These are phyloP conservation scores for Mortierella alpina DNA, from an alignment of 192 early-diverging fungal genomes.

Conservation along the genomic window DNA sequence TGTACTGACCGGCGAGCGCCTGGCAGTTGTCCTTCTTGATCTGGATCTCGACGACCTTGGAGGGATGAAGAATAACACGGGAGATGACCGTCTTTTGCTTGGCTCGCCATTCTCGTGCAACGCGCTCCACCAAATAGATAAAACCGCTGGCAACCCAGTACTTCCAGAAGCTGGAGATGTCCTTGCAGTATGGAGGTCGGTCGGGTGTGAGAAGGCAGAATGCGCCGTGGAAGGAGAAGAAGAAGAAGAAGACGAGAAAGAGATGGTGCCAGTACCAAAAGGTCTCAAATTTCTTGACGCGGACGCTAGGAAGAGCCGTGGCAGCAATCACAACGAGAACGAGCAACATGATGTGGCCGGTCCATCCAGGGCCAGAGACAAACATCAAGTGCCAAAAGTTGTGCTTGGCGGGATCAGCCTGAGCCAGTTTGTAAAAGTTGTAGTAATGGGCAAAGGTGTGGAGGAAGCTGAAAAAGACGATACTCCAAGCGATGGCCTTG, in stretches of 20 bases:
- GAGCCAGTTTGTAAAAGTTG: conserved; percentile 61
- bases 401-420: conserved; percentile 24
- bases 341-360: conserved; percentile 77
- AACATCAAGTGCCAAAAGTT: conserved; percentile 54
- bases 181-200: conserved; percentile 55
- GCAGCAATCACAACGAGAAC: conserved; percentile 67
- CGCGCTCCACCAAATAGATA: conserved; percentile 72
- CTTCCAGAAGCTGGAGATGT: conserved; percentile 66
- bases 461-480: conserved; percentile 70
- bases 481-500: conserved; percentile 76
- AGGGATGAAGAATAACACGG: conserved; percentile 81
- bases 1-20: conserved; percentile 78
- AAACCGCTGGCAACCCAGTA: conserved; percentile 65
- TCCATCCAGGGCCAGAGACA: conserved; percentile 65
- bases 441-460: conserved; percentile 71
- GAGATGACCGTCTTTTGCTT: conserved; percentile 67
- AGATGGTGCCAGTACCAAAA: conserved; percentile 88
- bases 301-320: conserved; percentile 65
- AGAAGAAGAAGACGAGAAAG: conserved; percentile 72
- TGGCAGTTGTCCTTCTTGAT: conserved; percentile 64
- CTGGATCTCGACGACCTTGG: conserved; percentile 78
- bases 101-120: conserved; percentile 71
- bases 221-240: conserved; percentile 76
- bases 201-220: conserved; percentile 64
- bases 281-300: conserved; percentile 73